Evolutionary conservation across 1,139 yeast species (phyloP).

Genomic region (Nakaseomyces bracarensis): DNA sequence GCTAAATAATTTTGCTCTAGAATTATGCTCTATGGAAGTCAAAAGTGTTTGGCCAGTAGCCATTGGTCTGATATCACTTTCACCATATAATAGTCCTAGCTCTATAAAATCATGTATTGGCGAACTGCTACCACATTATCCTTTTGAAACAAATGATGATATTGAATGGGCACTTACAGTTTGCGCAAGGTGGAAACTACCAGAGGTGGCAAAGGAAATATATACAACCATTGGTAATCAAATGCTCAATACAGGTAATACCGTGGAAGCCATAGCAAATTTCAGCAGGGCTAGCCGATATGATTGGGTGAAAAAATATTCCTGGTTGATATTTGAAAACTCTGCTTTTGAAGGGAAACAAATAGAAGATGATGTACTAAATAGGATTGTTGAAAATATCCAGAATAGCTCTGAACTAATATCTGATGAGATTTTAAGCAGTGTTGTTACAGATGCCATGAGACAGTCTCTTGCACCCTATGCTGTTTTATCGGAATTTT

Average conservation of each 20-base stretch:
- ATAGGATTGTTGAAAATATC: constrained; percentile 41
- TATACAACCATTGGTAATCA: constrained; percentile 35
- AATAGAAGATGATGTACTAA: constrained; percentile 47
- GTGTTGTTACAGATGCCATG: constrained; percentile 43
- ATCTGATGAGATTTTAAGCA: constrained; percentile 24
- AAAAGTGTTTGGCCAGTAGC: constrained; percentile 58
- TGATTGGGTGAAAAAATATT: constrained; percentile 35
- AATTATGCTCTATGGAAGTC: constrained; percentile 25
- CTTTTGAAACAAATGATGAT: constrained; percentile 61
- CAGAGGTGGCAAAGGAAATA: constrained; percentile 47
- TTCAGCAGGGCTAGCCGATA: constrained; percentile 59
- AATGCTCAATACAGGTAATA: constrained; percentile 31
- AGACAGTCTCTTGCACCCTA: constrained; percentile 67
- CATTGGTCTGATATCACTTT: constrained; percentile 43
- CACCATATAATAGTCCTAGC: constrained; percentile 35
- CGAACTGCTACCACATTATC: constrained; percentile 52
- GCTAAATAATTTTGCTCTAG: constrained; percentile 52
- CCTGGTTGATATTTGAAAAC: constrained; percentile 53
- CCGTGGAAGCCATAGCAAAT: constrained; percentile 57
- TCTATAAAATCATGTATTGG: constrained; percentile 38
- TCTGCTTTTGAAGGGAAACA: constrained; percentile 47
- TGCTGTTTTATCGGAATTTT: constrained; percentile 53
- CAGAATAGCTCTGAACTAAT: constrained; percentile 18
- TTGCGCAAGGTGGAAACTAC: constrained; percentile 41
- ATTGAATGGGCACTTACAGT: constrained; percentile 70